These are phyloP conservation scores for Planoprotostelium fungivorum DNA, from an alignment of 78 protist genomes.

Conservation along the genomic window DNA sequence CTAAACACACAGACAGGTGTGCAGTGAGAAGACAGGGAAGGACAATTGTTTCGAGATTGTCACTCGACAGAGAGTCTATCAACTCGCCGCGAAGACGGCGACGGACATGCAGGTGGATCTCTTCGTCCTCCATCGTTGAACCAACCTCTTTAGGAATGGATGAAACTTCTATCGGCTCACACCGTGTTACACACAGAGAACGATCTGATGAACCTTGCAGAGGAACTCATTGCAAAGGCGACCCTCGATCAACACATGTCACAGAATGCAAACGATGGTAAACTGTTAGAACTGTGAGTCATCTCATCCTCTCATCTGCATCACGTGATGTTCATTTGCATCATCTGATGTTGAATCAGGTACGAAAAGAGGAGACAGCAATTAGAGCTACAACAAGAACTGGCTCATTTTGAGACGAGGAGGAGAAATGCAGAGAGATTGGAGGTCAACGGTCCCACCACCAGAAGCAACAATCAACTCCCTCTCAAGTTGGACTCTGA, in stretches of 20 bases:
- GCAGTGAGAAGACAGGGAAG: neutral
- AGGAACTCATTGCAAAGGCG: neutral
- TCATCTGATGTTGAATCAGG: too few relatives aligned
- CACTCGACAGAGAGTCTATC: neutral
- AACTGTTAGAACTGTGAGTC: neutral
- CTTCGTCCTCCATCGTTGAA: neutral
- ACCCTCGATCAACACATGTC: neutral
- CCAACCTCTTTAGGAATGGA: neutral
- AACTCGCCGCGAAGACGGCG: neutral
- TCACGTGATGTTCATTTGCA: too few relatives aligned
- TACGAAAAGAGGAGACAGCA: too few relatives aligned
- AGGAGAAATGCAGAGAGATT: too few relatives aligned
- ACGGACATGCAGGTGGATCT: neutral
- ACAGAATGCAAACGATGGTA: neutral
- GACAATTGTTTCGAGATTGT: neutral
- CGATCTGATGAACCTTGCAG: neutral
- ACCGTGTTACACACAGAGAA: neutral
- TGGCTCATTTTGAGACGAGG: too few relatives aligned
- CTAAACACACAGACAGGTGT: too few relatives aligned
- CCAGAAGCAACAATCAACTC: too few relatives aligned
- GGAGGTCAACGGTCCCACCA: too few relatives aligned
- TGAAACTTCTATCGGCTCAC: neutral
- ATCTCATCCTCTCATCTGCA: too few relatives aligned
- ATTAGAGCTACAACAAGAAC: too few relatives aligned
- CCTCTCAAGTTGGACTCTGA: too few relatives aligned